Conservation (phyloP, 352 stramenopile genomes). For the Phytophthora rubi region DNA sequence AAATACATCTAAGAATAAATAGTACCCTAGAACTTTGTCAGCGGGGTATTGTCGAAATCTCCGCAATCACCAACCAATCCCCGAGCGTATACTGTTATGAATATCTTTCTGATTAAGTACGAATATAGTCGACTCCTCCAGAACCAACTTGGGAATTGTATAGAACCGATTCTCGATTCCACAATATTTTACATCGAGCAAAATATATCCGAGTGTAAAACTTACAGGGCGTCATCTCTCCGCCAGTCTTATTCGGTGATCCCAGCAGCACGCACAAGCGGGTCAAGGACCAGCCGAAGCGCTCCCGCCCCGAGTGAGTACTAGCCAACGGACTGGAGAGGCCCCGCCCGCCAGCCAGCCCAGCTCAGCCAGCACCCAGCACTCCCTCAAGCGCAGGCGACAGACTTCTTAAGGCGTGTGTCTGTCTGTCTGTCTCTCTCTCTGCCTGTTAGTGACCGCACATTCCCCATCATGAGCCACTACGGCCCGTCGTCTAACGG, state of each 20-base stretch:
- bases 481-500: slow-evolving; percentile 40
- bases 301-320: not conserved
- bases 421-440: slow-evolving; percentile 4
- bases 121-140: too few relatives aligned
- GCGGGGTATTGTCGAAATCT: too few relatives aligned
- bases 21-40: not conserved
- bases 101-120: too few relatives aligned
- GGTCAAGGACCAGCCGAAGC: not conserved
- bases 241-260: slow-evolving; percentile 1
- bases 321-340: not conserved
- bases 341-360: not conserved
- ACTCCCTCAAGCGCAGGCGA: too few relatives aligned
- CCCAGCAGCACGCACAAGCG: not conserved
- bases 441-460: slow-evolving; percentile 18
- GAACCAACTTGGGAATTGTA: too few relatives aligned
- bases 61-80: too few relatives aligned
- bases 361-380: not conserved
- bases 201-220: too few relatives aligned
- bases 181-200: too few relatives aligned
- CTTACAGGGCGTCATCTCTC: not conserved
- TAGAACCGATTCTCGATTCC: too few relatives aligned
- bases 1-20: not conserved
- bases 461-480: slow-evolving; percentile 37
- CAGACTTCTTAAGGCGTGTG: slow-evolving; percentile 33
- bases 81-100: too few relatives aligned